These are phyloP conservation scores for Spathaspora passalidarum DNA, from an alignment of 805 yeast species.

Conservation along the genomic window DNA sequence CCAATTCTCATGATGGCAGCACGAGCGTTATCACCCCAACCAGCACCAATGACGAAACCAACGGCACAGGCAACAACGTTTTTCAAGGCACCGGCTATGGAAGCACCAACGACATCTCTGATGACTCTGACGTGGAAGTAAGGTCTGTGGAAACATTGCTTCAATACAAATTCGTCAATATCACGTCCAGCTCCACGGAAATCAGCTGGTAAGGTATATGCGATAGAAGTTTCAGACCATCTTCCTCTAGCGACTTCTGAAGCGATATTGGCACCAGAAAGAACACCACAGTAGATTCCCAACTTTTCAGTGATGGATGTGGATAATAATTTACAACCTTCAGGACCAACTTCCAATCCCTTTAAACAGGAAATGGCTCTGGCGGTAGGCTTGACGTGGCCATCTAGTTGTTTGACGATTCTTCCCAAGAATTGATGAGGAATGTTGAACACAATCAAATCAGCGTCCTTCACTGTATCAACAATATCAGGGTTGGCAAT, in stretches of 20 bases:
- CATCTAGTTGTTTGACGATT: conserved; percentile 73
- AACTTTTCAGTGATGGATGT: conserved; percentile 75
- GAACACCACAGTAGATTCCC: conserved; percentile 91
- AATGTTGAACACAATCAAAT: conserved; percentile 86
- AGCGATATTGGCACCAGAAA: conserved; percentile 96
- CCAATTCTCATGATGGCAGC: conserved; percentile 98
- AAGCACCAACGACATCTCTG: conserved; percentile 92
- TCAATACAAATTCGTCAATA: conserved; percentile 68
- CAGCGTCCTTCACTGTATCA: conserved; percentile 76
- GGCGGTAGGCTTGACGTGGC: conserved; percentile 63
- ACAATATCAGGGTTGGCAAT: conserved; percentile 83
- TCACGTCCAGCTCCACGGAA: conserved; percentile 66
- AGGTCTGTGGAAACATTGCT: conserved; percentile 90
- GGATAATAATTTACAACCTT: conserved; percentile 82
- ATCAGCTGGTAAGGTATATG: conserved; percentile 74
- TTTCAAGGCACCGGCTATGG: conserved; percentile 95
- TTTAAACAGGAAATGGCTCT: conserved; percentile 95
- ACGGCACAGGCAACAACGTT: conserved; percentile 95
- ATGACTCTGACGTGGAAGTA: conserved; percentile 96
- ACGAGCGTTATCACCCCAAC: conserved; percentile 99
- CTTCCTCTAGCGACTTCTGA: conserved; percentile 93
- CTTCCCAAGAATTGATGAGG: conserved; percentile 93
- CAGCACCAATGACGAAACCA: conserved; percentile 95
- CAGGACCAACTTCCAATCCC: conserved; percentile 85
- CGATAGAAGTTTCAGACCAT: conserved; percentile 98